phyloP scores from a whole-genome alignment of 106 monocot genomes.

The Platanthera zijinensis region DNA sequence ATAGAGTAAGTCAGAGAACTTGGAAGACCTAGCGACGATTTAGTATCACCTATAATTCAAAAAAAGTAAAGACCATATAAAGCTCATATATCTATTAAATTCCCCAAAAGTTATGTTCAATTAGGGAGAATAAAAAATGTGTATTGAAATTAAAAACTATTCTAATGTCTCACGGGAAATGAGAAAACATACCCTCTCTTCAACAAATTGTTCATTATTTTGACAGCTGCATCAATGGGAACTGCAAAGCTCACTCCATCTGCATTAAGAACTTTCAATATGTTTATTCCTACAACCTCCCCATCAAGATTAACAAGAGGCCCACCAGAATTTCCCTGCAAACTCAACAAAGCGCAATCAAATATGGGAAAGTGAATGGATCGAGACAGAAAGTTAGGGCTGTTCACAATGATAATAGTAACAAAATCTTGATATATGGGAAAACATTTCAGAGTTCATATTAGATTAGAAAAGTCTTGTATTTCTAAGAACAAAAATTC shows the following conservation, averaged over 20 bases:
- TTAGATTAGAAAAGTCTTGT: not conserved
- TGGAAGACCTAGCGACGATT: too few relatives aligned
- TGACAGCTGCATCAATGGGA: conserved; percentile 67
- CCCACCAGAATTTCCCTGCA: conserved; percentile 93
- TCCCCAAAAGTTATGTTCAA: not conserved
- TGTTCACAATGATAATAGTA: not conserved
- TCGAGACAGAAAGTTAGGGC: not conserved
- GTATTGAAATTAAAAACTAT: not conserved
- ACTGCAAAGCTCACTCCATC: conserved; percentile 96
- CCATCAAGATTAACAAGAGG: conserved; percentile 95
- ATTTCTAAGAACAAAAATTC: not conserved
- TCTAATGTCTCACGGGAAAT: not conserved
- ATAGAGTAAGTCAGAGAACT: too few relatives aligned
- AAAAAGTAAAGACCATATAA: not conserved
- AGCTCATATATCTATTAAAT: not conserved
- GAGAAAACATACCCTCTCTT: conserved; percentile 58
- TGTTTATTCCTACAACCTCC: conserved; percentile 87
- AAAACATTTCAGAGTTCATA: not conserved
- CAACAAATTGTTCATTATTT: conserved; percentile 76
- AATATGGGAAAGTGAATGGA: not conserved
- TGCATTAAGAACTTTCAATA: conserved; percentile 73
- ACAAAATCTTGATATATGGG: not conserved
- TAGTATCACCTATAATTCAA: not conserved
- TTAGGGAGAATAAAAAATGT: not conserved
- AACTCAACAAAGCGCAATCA: conserved; percentile 3